Conservation (phyloP, 2,329 filamentous ascomycete species). For the Trichoderma atrobrunneum region DNA sequence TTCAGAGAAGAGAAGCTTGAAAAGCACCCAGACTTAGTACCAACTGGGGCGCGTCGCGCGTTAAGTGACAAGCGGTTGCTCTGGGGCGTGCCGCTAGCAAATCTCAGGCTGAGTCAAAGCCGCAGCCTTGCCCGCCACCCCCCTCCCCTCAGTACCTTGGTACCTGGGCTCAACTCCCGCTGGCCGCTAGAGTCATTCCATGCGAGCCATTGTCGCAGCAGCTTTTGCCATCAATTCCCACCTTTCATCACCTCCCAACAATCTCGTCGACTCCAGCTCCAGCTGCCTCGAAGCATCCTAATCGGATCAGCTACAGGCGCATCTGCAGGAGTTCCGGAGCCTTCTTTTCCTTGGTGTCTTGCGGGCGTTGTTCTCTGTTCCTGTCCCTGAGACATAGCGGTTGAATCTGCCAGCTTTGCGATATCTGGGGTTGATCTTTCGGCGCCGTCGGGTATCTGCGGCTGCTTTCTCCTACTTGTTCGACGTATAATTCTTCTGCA, state of each 20-base stretch:
- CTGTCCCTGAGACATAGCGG: neutral
- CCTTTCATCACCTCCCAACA: neutral
- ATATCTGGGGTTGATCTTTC: neutral
- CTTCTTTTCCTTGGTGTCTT: conserved; percentile 5
- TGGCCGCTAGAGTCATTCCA: neutral
- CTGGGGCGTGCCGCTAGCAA: conserved; percentile 9
- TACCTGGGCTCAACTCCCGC: neutral
- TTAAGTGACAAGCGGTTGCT: conserved; percentile 32
- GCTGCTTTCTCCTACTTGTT: neutral
- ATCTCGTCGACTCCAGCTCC: neutral
- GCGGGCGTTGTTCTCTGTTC: conserved; percentile 3
- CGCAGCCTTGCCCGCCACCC: conserved; percentile 10
- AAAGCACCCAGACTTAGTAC: conserved; percentile 22
- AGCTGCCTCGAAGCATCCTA: neutral
- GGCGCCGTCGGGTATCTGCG: neutral
- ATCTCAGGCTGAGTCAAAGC: neutral
- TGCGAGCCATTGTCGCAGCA: conserved; percentile 5
- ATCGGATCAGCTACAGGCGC: neutral
- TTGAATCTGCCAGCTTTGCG: neutral
- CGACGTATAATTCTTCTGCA: neutral
- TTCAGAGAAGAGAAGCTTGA: conserved; percentile 27
- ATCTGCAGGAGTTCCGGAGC: neutral
- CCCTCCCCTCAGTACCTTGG: conserved; percentile 10
- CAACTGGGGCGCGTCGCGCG: conserved; percentile 37
- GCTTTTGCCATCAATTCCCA: neutral